Evolutionary conservation across 2,329 filamentous ascomycete species (phyloP).

Genomic region (Erysiphe pulchra): DNA sequence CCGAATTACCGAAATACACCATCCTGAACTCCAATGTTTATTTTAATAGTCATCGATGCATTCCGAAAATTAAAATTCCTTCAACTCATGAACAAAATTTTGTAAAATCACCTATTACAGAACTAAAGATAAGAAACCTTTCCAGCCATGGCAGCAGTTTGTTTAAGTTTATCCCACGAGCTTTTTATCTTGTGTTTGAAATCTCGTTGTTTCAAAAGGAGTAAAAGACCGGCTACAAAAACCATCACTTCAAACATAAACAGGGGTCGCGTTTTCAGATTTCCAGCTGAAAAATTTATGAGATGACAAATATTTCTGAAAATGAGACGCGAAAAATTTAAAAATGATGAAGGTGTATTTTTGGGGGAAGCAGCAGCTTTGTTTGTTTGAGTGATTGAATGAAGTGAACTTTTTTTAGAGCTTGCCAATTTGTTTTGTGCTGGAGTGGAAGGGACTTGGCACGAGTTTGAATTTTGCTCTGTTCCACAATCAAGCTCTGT

Average conservation of each 20-base stretch:
- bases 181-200: conserved; percentile 49
- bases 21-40: too few species aligned
- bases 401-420: conserved; percentile 13
- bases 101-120: background rate
- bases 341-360: conserved; percentile 7
- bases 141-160: conserved; percentile 70
- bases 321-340: conserved; percentile 21
- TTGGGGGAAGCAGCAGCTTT: conserved; percentile 5
- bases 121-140: conserved; percentile 82
- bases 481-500: conserved; percentile 46
- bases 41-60: too few species aligned
- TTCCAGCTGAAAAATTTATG: conserved; percentile 23
- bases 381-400: conserved; percentile 5
- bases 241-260: conserved; percentile 37
- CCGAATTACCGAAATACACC: too few species aligned
- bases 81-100: background rate
- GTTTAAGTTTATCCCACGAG: conserved; percentile 29
- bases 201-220: conserved; percentile 50
- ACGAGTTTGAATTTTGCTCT: conserved; percentile 21
- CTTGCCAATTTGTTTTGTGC: conserved; percentile 8
- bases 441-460: background rate
- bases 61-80: background rate
- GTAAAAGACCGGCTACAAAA: conserved; percentile 53
- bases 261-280: conserved; percentile 29
- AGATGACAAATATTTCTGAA: conserved; percentile 25